Evolutionary conservation across 345 rosid species (phyloP).

Genomic region (Moringa oleifera): DNA sequence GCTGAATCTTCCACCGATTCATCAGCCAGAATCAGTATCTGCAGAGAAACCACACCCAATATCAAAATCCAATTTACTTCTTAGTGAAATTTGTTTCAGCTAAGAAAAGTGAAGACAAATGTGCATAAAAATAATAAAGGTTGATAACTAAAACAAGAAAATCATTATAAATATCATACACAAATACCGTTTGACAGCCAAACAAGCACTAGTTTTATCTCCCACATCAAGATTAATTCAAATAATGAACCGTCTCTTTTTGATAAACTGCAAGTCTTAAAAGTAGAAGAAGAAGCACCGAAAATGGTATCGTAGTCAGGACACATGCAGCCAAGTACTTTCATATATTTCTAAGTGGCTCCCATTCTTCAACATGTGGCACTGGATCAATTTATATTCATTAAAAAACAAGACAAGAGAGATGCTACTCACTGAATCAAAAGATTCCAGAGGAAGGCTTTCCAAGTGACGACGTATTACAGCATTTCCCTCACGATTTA

Average conservation of each 20-base stretch:
- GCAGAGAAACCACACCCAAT: neutral
- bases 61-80: neutral
- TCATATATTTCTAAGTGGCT: neutral
- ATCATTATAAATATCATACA: neutral
- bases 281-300: neutral
- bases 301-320: neutral
- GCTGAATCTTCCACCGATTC: constrained; percentile 80
- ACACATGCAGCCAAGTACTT: neutral
- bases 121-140: too few species aligned
- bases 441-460: constrained; percentile 69
- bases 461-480: constrained; percentile 70
- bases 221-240: neutral
- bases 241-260: neutral
- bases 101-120: too few species aligned
- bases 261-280: neutral
- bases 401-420: neutral
- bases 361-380: neutral
- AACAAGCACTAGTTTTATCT: neutral
- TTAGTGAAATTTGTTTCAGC: too few species aligned
- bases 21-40: constrained; percentile 75
- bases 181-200: neutral
- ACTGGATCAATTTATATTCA: neutral
- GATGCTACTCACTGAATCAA: constrained; percentile 53
- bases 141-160: neutral
- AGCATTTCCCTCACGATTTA: constrained; percentile 67